These are phyloP conservation scores for Xylariaceae sp. DNA, from an alignment of 2,329 filamentous ascomycete species.

Conservation along the genomic window DNA sequence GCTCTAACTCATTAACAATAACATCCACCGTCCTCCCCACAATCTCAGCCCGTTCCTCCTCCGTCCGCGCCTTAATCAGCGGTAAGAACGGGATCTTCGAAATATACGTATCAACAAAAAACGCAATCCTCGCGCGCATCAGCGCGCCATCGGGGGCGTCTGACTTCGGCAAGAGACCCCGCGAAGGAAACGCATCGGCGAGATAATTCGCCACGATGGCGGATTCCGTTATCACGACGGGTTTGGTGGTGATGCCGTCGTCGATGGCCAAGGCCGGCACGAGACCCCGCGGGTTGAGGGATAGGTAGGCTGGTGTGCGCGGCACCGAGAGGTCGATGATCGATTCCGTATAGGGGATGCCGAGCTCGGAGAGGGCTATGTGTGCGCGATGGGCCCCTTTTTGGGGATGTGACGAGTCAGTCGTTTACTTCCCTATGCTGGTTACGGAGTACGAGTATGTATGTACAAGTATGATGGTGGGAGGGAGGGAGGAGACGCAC, in stretches of 20 bases:
- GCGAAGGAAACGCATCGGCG: constrained; percentile 60
- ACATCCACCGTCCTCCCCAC: constrained; percentile 48
- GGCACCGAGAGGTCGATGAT: constrained; percentile 66
- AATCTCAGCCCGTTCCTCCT: constrained; percentile 46
- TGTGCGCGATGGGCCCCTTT: constrained; percentile 67
- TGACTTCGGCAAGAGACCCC: too few relatives aligned
- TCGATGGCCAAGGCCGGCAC: constrained; percentile 66
- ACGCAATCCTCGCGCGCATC: constrained; percentile 59
- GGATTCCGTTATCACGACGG: constrained; percentile 65
- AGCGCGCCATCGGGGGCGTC: constrained; percentile 49
- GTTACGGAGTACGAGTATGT: too few relatives aligned
- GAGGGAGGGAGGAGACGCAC: constrained; percentile 15
- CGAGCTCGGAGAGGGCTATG: constrained; percentile 63
- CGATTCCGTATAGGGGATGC: constrained; percentile 62
- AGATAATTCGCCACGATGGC: constrained; percentile 67
- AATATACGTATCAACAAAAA: constrained; percentile 68
- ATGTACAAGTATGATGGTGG: not conserved
- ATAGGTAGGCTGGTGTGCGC: constrained; percentile 67
- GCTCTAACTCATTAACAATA: constrained; percentile 67
- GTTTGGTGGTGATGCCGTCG: constrained; percentile 31
- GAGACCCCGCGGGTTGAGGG: constrained; percentile 72
- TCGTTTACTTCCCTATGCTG: too few relatives aligned
- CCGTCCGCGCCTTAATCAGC: constrained; percentile 34
- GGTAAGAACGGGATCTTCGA: constrained; percentile 45
- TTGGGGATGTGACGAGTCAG: constrained; percentile 4